Base-by-base conservation (phyloP, 2,329 filamentous ascomycete genomes). In the Trichoderma sp. region DNA sequence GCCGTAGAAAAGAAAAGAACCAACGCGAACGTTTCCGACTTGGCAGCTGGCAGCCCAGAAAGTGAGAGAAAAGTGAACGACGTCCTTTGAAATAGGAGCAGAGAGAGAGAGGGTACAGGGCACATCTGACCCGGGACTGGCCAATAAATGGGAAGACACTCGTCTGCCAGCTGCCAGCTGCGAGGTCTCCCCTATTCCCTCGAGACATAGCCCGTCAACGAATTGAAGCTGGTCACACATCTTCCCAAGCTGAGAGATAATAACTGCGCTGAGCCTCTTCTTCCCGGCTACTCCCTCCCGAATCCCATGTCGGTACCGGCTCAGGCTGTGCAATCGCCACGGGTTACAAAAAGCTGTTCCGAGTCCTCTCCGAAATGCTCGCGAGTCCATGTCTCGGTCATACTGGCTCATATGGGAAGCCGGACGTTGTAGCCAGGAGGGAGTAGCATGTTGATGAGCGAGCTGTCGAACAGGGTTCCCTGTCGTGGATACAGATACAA, bases 201-300 rank as follows among this genome's bases (percentile, higher is more conserved):
- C 35, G 18, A 62, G 27, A 53, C 63, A 68, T 16, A 1, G 7
- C 16, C 56, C 38, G 33, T 38, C 64, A 62, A 29, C 9, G 11
- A 27, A 7, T 27, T 16, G 60, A 45, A 75, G 67, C 60, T 31
- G 67, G 74, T 75, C 45, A 62, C 67, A 75, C 74, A 21, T 45
- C 38, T 63, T 63, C 29, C 14, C 67, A 27, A 67, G 74, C 60
- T 75, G 60, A 71, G 60, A 45, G n/a, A 31, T 6, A 27, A 4
- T 14, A 75, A 72, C 71, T 69, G 64, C 38, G 75, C 63, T 76
- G 64, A 73, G 71, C 75, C 75, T 74, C 50, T 74, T 62, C 71
- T 74, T 76, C 75, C 75, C 68, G 75, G 50, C 41, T 65, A 27
- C 45, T 74, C 59, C 75, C 75, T 76, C 50, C 75, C 75, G 75